Percentiles rank a stretch among this genome's conserved stretches.
Evolutionary conservation across 2,329 filamentous ascomycete species (phyloP).

Genomic region (Alternaria panax): DNA sequence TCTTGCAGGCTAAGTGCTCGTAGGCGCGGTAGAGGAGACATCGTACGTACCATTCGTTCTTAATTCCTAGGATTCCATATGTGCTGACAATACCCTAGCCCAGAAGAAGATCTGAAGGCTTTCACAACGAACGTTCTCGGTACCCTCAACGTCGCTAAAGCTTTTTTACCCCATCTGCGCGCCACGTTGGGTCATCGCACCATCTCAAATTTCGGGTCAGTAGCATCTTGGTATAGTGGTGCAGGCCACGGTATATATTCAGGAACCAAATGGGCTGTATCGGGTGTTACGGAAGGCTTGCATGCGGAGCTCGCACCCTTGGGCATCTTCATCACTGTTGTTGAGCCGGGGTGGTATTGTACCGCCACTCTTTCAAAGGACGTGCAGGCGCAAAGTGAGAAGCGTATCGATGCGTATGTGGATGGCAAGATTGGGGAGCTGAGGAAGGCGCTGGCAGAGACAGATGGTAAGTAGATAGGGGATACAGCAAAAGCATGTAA

Average conservation of each 20-base stretch:
- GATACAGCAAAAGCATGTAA: conserved; percentile 63
- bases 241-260: conserved; percentile 55
- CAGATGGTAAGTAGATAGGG: conserved; percentile 61
- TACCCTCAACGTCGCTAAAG: conserved; percentile 57
- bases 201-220: conserved; percentile 58
- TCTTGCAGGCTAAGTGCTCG: conserved; percentile 56
- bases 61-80: background rate
- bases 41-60: conserved; percentile 39
- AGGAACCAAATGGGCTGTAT: conserved; percentile 57
- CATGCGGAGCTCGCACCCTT: conserved; percentile 55
- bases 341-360: conserved; percentile 61
- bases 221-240: conserved; percentile 53
- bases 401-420: conserved; percentile 41
- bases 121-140: conserved; percentile 66
- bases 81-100: conserved; percentile 24
- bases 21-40: conserved; percentile 57
- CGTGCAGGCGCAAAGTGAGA: conserved; percentile 24
- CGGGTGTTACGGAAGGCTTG: conserved; percentile 55
- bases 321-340: conserved; percentile 54
- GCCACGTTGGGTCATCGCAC: conserved; percentile 49
- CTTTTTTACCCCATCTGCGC: conserved; percentile 59
- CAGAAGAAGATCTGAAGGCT: conserved; percentile 50
- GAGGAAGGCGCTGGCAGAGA: conserved; percentile 42
- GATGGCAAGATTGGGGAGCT: conserved; percentile 45
- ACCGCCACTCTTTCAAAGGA: conserved; percentile 55